Percentiles rank a stretch among this genome's conserved stretches.
Evolutionary conservation across 345 rosid species (phyloP).

Genomic region (Toxicodendron radicans): DNA sequence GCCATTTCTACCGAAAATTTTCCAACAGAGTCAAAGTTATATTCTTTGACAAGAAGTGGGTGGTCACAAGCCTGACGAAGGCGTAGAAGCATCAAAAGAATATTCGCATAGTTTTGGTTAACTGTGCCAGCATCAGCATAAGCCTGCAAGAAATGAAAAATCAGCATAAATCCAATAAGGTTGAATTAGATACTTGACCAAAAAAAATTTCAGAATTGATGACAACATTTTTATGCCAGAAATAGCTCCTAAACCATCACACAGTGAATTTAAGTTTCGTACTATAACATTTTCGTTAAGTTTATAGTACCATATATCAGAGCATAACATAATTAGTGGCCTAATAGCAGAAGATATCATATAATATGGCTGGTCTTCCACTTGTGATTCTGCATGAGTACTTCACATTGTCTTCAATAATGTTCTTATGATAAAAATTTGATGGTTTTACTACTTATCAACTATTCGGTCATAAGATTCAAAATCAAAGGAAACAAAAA

Average conservation of each 20-base stretch:
- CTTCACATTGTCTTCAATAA: background rate
- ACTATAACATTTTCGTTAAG: background rate
- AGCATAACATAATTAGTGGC: background rate
- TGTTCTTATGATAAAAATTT: background rate
- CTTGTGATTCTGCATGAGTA: background rate
- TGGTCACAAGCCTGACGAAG: conserved; percentile 98
- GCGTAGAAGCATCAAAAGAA: conserved; percentile 94
- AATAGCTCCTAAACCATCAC: background rate
- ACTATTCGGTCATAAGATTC: background rate
- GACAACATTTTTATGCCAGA: background rate
- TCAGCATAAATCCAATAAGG: conserved; percentile 14
- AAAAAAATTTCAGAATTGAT: background rate
- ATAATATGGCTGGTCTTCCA: background rate
- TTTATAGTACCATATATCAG: background rate
- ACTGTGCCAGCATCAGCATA: conserved; percentile 95
- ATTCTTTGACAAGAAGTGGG: conserved; percentile 73
- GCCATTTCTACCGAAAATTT: conserved; percentile 71
- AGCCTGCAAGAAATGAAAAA: conserved; percentile 47
- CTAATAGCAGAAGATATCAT: background rate
- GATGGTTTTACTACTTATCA: background rate
- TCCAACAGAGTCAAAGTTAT: conserved; percentile 56
- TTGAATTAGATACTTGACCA: conserved; percentile 12
- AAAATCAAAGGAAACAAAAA: background rate
- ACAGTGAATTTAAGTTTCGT: background rate
- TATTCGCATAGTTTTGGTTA: conserved; percentile 90